Percentiles rank a stretch among this genome's conserved stretches.
phyloP scores from a whole-genome alignment of 192 early-diverging fungal genomes.

The Gonapodya prolifera region DNA sequence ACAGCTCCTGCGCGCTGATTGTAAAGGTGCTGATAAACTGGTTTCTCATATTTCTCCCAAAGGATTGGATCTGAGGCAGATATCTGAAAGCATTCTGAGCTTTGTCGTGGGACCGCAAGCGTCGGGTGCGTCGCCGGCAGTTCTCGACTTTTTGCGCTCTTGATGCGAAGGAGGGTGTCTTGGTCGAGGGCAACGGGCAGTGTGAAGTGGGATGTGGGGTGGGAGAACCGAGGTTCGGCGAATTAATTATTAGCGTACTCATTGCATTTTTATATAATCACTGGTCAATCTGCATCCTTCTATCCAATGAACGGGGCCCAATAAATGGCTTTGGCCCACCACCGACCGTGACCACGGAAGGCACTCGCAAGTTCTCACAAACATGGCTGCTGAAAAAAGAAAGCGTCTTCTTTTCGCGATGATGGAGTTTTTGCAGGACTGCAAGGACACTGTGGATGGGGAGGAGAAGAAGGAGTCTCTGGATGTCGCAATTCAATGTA shows the following conservation, averaged over 20 bases:
- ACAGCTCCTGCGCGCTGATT: background rate
- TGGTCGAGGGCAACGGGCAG: no score
- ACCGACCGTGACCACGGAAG: no score
- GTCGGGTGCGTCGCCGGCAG: background rate
- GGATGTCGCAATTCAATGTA: constrained; percentile 38
- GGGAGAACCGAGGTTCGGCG: no score
- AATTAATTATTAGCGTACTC: no score
- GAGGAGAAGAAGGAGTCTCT: constrained; percentile 65
- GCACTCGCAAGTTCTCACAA: no score
- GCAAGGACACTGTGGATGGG: constrained; percentile 50
- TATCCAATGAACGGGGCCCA: no score
- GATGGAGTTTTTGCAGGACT: constrained; percentile 63
- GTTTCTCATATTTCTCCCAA: background rate
- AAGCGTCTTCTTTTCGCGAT: constrained; percentile 70
- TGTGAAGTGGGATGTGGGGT: no score
- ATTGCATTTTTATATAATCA: no score
- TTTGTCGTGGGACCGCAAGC: background rate
- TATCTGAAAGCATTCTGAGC: background rate
- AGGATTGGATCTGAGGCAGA: background rate
- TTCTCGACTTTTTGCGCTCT: background rate
- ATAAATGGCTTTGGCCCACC: no score
- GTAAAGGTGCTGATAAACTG: background rate
- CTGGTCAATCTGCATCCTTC: no score
- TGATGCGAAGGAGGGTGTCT: no score
- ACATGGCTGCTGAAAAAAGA: constrained; percentile 32